phyloP scores from a whole-genome alignment of 2,329 filamentous ascomycete genomes.

The Fusarium scirpi region DNA sequence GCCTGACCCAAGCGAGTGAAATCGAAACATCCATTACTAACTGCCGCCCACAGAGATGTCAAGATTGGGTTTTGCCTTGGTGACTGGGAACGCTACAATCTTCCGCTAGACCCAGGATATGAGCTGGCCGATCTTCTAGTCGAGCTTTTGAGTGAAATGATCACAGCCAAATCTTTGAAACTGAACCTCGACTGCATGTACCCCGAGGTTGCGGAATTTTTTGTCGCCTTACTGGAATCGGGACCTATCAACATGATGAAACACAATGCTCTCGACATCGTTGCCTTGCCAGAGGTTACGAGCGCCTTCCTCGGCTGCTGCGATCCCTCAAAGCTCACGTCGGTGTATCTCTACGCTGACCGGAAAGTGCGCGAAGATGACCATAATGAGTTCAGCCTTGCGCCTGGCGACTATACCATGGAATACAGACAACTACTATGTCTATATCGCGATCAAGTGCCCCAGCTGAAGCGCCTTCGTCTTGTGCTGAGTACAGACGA shows the following conservation, averaged over 20 bases:
- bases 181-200: background rate
- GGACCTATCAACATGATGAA: background rate
- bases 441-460: background rate
- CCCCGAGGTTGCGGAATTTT: background rate
- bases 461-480: background rate
- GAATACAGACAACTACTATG: background rate
- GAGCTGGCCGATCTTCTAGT: background rate
- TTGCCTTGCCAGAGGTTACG: background rate
- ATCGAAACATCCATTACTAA: background rate
- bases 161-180: fast-evolving
- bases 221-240: background rate
- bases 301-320: background rate
- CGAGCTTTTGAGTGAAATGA: background rate
- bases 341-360: background rate
- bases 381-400: fast-evolving
- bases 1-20: background rate
- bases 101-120: background rate
- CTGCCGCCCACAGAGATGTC: background rate
- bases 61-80: background rate
- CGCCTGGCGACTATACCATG: background rate
- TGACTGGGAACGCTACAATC: background rate
- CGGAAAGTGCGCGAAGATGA: background rate
- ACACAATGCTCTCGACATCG: background rate
- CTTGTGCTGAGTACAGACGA: fast-evolving
- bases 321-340: background rate